Conservation (phyloP, 495 filamentous ascomycete species). For the Baudoinia panamericana region DNA sequence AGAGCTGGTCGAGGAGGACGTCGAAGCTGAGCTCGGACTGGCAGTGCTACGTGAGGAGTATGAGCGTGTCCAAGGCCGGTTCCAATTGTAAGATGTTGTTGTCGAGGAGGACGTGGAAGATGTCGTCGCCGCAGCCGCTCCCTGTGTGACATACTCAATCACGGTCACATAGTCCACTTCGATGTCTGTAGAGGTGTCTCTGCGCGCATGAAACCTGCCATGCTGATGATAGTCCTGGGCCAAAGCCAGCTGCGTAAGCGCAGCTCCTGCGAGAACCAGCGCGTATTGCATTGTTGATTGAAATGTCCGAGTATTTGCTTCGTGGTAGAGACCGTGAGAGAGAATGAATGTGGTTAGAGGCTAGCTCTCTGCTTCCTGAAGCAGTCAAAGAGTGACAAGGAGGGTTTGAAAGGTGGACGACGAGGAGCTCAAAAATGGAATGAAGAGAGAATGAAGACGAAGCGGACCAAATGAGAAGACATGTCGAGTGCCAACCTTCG, state of each 20-base stretch:
- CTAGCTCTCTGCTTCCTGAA: not conserved
- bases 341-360: slow-evolving; percentile 6
- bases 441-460: too few relatives aligned
- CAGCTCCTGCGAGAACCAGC: slow-evolving; percentile 4
- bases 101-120: not conserved
- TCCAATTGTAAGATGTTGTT: not conserved
- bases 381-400: slow-evolving; percentile 5
- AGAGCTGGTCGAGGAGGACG: too few relatives aligned
- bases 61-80: not conserved
- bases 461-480: too few relatives aligned
- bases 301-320: too few relatives aligned
- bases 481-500: too few relatives aligned
- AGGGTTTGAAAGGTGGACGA: too few relatives aligned
- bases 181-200: not conserved
- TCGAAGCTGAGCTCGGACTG: too few relatives aligned
- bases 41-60: slow-evolving; percentile 1
- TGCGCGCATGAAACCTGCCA: slow-evolving; percentile 3
- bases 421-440: too few relatives aligned
- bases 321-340: not conserved
- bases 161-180: slow-evolving; percentile 6
- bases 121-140: not conserved
- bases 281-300: slow-evolving; percentile 7
- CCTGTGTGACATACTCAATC: slow-evolving; percentile 1
- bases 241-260: slow-evolving; percentile 1
- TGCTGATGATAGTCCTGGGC: not conserved